These are phyloP conservation scores for Microbotryomycetes sp. DNA, from an alignment of 1,284 basidiomycete genomes.

Conservation along the genomic window DNA sequence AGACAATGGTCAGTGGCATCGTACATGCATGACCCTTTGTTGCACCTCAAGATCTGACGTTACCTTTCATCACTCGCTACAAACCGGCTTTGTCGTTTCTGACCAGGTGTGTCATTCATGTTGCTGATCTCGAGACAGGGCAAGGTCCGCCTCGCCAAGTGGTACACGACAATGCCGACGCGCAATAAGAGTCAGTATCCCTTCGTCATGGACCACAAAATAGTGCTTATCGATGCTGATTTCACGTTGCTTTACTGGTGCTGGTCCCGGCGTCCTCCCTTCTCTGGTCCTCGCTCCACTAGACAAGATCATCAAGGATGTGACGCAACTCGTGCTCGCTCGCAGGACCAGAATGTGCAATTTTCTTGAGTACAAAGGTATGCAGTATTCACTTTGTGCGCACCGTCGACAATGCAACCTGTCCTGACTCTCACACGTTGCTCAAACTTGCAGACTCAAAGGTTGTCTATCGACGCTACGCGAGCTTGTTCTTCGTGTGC, in stretches of 20 bases:
- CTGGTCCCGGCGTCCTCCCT: background rate
- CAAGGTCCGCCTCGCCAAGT: conserved; percentile 96
- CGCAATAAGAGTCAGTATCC: conserved; percentile 66
- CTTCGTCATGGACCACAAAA: background rate
- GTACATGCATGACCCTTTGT: too few species aligned
- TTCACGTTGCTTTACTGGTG: background rate
- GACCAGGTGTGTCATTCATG: conserved; percentile 22
- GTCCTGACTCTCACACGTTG: background rate
- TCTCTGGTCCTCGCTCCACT: background rate
- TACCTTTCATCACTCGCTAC: too few species aligned
- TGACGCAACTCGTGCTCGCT: conserved; percentile 94
- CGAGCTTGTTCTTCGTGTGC: conserved; percentile 95
- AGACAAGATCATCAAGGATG: conserved; percentile 95
- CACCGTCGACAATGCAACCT: too few species aligned
- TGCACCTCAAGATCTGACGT: too few species aligned
- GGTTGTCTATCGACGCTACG: conserved; percentile 96
- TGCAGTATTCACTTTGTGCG: conserved; percentile 27
- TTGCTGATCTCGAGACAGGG: conserved; percentile 50
- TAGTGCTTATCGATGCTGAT: background rate
- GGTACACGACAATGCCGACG: conserved; percentile 92
- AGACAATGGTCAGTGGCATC: conserved; percentile 26
- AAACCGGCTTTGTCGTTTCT: background rate
- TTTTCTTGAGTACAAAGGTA: conserved; percentile 97
- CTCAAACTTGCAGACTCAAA: conserved; percentile 48
- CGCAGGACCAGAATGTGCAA: conserved; percentile 93